These are phyloP conservation scores for Cercospora sp. DNA, from an alignment of 2,329 filamentous ascomycete genomes.

Conservation along the genomic window DNA sequence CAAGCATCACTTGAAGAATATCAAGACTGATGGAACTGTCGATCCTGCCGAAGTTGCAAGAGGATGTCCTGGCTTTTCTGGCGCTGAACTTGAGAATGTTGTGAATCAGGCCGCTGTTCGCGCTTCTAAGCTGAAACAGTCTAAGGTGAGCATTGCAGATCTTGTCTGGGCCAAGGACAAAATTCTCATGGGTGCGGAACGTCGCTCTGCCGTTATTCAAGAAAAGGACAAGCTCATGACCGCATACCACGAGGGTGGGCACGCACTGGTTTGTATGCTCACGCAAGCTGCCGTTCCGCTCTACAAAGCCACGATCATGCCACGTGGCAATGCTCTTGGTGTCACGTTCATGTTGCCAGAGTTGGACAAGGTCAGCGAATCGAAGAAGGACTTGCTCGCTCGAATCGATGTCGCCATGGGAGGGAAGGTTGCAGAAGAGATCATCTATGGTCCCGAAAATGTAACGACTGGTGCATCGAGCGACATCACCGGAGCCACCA, in stretches of 20 bases:
- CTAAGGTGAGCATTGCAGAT: constrained; percentile 72
- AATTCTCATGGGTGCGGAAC: constrained; percentile 94
- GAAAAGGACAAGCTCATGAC: constrained; percentile 93
- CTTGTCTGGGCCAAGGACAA: constrained; percentile 98
- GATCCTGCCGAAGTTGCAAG: constrained; percentile 81
- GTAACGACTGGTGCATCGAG: constrained; percentile 85
- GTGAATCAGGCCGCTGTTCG: constrained; percentile 94
- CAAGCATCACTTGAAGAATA: constrained; percentile 88
- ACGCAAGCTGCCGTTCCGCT: constrained; percentile 73
- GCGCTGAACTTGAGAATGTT: constrained; percentile 93
- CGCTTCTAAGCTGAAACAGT: constrained; percentile 82
- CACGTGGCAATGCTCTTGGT: constrained; percentile 80
- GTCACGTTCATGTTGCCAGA: constrained; percentile 85
- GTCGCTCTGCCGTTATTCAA: constrained; percentile 82
- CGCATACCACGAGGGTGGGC: constrained; percentile 95
- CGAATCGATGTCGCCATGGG: constrained; percentile 79
- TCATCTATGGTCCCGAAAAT: constrained; percentile 86
- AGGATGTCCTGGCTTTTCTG: constrained; percentile 87
- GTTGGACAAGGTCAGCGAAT: constrained; percentile 87
- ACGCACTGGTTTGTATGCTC: constrained; percentile 86
- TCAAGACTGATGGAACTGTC: constrained; percentile 76
- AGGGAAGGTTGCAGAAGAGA: constrained; percentile 85
- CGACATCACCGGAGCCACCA: constrained; percentile 80
- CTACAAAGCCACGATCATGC: constrained; percentile 97
- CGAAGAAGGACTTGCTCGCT: constrained; percentile 79